Evolutionary conservation across 78 protist species (phyloP).

Genomic region (Pigoraptor vietnamica): DNA sequence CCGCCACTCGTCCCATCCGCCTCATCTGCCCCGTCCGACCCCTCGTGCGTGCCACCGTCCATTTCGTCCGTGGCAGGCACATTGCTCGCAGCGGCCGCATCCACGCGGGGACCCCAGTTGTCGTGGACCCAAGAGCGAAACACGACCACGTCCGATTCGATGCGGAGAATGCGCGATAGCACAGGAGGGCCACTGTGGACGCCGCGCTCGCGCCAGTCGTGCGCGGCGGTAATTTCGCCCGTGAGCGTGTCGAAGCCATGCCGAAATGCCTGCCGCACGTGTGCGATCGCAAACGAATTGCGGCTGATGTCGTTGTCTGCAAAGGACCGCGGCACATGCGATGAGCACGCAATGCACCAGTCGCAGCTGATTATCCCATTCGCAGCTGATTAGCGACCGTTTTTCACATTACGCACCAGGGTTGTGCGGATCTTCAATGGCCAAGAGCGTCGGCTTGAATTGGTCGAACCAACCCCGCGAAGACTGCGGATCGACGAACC

Average conservation of each 20-base stretch:
- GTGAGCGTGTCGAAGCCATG: slow-evolving; percentile 9
- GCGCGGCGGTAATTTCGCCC: background rate
- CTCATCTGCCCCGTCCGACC: background rate
- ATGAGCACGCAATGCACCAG: too few relatives aligned
- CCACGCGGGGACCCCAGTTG: background rate
- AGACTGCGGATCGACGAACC: background rate
- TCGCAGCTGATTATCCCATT: background rate
- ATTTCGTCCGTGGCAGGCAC: background rate
- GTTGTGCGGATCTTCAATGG: slow-evolving; percentile 24
- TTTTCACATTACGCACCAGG: background rate
- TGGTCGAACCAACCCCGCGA: background rate
- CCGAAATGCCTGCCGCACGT: background rate
- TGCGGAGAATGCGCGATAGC: background rate
- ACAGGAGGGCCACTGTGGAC: background rate
- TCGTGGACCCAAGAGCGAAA: background rate
- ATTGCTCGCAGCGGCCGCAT: background rate
- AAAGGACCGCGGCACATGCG: background rate
- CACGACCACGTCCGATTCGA: background rate
- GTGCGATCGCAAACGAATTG: background rate
- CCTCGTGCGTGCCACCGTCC: background rate
- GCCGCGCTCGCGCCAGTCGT: background rate
- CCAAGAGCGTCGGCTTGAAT: background rate
- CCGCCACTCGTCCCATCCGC: background rate
- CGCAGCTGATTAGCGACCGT: background rate
- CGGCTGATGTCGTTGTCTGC: background rate